Percentiles rank a stretch among this genome's conserved stretches.
These are phyloP conservation scores for Linderina pennispora DNA, from an alignment of 192 early-diverging fungal genomes.

Conservation along the genomic window DNA sequence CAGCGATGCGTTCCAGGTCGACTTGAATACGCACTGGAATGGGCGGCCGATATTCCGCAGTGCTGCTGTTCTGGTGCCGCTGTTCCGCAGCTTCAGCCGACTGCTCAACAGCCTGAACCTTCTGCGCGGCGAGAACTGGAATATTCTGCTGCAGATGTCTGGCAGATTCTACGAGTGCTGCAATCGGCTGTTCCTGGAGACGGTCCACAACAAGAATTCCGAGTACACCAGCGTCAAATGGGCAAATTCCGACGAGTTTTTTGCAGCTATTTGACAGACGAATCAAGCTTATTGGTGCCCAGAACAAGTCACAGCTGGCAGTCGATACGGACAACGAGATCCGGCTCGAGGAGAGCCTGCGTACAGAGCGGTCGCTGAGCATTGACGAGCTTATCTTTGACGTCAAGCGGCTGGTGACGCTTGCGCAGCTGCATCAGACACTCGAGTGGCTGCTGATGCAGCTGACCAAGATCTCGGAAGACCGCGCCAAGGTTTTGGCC, in stretches of 20 bases:
- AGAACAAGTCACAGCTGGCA: not conserved
- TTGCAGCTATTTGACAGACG: conserved; percentile 50
- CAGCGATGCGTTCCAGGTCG: conserved; percentile 37
- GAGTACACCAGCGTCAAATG: conserved; percentile 50
- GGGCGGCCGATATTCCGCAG: conserved; percentile 45
- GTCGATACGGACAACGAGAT: conserved; percentile 60
- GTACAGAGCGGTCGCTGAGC: conserved; percentile 71
- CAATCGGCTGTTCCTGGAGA: conserved; percentile 41
- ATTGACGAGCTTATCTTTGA: conserved; percentile 83
- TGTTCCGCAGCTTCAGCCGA: conserved; percentile 31
- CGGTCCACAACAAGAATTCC: conserved; percentile 33
- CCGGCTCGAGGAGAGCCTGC: conserved; percentile 64
- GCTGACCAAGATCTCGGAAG: conserved; percentile 21
- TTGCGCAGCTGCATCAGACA: conserved; percentile 77
- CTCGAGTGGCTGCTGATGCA: conserved; percentile 56
- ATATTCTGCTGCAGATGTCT: conserved; percentile 35
- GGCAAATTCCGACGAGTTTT: conserved; percentile 57
- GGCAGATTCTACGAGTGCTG: conserved; percentile 39
- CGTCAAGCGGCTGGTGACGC: conserved; percentile 58
- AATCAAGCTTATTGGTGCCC: conserved; percentile 25
- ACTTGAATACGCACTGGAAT: conserved; percentile 27
- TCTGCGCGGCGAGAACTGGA: conserved; percentile 43
- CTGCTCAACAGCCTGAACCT: conserved; percentile 32
- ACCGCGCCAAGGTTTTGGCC: conserved; percentile 24
- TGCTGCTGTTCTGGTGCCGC: conserved; percentile 34